These are phyloP conservation scores for Aureobasidium melanogenum DNA, from an alignment of 2,329 filamentous ascomycete species.

Conservation along the genomic window DNA sequence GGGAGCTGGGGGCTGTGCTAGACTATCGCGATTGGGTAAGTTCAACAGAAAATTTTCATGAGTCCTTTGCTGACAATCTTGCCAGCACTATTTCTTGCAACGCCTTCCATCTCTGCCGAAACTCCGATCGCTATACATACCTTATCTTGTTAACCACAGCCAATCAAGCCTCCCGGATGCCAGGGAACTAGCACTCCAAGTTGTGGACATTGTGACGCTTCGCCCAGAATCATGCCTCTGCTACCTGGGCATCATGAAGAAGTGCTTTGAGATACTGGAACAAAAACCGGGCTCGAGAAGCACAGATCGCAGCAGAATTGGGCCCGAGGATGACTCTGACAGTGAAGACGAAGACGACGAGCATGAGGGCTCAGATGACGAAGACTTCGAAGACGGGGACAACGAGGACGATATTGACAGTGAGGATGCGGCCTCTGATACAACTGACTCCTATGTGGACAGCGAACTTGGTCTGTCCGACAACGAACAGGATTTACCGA, in stretches of 20 bases:
- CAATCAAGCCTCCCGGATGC: conserved; percentile 45
- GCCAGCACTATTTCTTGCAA: conserved; percentile 68
- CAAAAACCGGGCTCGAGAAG: conserved; percentile 32
- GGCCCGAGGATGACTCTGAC: neutral
- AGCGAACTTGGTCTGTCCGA: conserved; percentile 22
- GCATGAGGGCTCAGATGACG: conserved; percentile 20
- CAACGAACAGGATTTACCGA: conserved; percentile 27
- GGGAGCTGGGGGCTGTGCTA: conserved; percentile 63
- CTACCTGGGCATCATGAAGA: conserved; percentile 66
- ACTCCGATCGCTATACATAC: conserved; percentile 62
- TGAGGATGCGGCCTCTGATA: conserved; percentile 13
- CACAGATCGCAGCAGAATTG: neutral
- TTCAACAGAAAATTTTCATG: neutral
- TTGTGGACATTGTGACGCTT: conserved; percentile 69
- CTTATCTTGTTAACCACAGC: conserved; percentile 56
- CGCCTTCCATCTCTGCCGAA: conserved; percentile 61
- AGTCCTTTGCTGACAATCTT: neutral
- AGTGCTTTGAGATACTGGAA: conserved; percentile 77
- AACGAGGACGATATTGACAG: conserved; percentile 14
- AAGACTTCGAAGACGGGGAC: conserved; percentile 26
- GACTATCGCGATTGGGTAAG: conserved; percentile 73
- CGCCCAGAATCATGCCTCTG: conserved; percentile 67
- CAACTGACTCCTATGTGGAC: conserved; percentile 13
- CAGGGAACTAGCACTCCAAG: conserved; percentile 64
- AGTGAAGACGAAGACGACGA: conserved; percentile 25